Percentiles rank a stretch among this genome's conserved stretches.
These are phyloP conservation scores for Thamnidium elegans DNA, from an alignment of 192 early-diverging fungal genomes.

Conservation along the genomic window DNA sequence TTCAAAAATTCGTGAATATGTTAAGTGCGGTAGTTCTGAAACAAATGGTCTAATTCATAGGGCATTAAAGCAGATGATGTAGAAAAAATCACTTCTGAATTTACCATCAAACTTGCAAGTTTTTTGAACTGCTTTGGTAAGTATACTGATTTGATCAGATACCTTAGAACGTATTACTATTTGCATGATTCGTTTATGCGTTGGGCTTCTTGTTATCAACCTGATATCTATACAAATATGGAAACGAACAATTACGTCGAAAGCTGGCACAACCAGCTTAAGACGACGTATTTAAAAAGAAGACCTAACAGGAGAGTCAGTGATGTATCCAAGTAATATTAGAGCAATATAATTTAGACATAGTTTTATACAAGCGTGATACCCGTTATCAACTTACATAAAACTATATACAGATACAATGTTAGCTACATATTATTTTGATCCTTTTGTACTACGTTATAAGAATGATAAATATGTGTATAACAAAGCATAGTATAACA, in stretches of 20 bases:
- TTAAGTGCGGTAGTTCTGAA: neutral
- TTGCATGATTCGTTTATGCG: neutral
- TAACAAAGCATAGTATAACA: no score
- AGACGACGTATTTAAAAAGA: constrained; percentile 9
- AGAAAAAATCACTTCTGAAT: neutral
- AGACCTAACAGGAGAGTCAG: constrained; percentile 7
- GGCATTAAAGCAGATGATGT: neutral
- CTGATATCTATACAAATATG: neutral
- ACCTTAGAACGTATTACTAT: neutral
- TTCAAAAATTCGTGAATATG: neutral
- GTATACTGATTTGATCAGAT: neutral
- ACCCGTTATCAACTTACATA: no score
- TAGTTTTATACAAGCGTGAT: no score
- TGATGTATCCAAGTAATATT: no score
- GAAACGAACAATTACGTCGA: constrained; percentile 13
- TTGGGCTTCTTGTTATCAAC: constrained; percentile 3
- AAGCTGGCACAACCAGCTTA: constrained; percentile 14
- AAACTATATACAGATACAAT: no score
- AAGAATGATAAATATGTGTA: no score
- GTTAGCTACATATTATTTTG: no score
- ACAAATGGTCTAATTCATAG: neutral
- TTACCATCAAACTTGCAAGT: no score
- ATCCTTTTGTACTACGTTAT: no score
- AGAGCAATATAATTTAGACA: no score
- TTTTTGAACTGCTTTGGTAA: neutral